Conservation (phyloP, 1,284 basidiomycete genomes). For the Apiotrichum porosum region DNA sequence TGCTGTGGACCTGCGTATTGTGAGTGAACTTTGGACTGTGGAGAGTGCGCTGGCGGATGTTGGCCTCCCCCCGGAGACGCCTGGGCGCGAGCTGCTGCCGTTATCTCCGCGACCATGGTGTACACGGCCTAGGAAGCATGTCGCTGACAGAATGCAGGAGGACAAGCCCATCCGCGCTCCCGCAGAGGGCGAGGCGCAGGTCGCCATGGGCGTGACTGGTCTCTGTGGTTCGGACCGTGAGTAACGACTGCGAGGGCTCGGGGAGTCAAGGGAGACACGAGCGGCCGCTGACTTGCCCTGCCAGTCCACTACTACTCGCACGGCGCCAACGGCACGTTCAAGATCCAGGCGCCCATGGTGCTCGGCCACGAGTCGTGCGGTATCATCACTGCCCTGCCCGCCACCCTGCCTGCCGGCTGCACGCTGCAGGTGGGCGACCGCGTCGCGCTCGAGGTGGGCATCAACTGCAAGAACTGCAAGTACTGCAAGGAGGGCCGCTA, state of each 20-base stretch:
- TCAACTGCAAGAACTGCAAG: slow-evolving; percentile 66
- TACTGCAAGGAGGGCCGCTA: slow-evolving; percentile 66
- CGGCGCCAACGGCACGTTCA: slow-evolving; percentile 87
- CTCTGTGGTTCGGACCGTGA: slow-evolving; percentile 85
- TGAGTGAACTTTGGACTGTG: slow-evolving; percentile 28
- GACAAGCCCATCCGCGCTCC: slow-evolving; percentile 40
- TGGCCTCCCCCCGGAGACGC: no score
- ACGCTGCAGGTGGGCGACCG: slow-evolving; percentile 71
- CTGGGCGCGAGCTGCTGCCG: no score
- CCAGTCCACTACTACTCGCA: slow-evolving; percentile 83
- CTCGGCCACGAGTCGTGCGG: slow-evolving; percentile 91
- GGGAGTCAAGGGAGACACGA: neutral
- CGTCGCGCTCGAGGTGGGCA: slow-evolving; percentile 89
- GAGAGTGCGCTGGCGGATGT: neutral
- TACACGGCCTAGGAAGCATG: neutral
- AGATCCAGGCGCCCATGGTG: slow-evolving; percentile 70
- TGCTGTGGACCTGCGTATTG: slow-evolving; percentile 51
- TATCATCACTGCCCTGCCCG: slow-evolving; percentile 48
- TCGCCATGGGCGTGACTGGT: slow-evolving; percentile 67
- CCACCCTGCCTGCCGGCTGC: slow-evolving; percentile 24
- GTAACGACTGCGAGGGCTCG: slow-evolving; percentile 33
- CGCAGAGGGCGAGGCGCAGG: slow-evolving; percentile 44
- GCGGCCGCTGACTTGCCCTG: neutral
- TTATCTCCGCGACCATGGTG: no score
- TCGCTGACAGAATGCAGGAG: slow-evolving; percentile 35